Evolutionary conservation across 129 eudicot genomes (phyloP), one percentile per base, ranked within the genome.

Genomic region (Ambrosia trifida): DNA sequence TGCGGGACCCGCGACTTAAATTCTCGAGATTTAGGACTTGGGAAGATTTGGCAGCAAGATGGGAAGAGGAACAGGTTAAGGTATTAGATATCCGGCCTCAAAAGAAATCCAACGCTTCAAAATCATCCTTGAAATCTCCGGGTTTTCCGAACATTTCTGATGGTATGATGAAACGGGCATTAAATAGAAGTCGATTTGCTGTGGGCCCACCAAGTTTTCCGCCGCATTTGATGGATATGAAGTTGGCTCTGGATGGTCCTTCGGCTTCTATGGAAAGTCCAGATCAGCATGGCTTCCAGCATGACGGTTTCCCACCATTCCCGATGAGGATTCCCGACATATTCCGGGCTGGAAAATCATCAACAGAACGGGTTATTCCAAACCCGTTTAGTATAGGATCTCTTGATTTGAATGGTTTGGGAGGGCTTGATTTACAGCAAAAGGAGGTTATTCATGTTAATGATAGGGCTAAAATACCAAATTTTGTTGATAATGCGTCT

Each of bases 11-110:
- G 11, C 75, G 90, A 66, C 76, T 90, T 46, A 94, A 75, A 50
- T 94, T 94, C 61, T 84, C 94, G 0, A 90, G 85, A 64, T 90
- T 66, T 64, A 86, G 84, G 77, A 90, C 86, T 12, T 69, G 88
- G 3, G 87, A 86, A 60, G 99, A 94, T 16, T 76, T 94, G 76
- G 75, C 88, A 7, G 31, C 76, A 30, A 82, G 96, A 71, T 94
- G 99, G 99, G 97, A 90, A 46, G 96, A 83, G 73, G 99, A 94
- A 76, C 96, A 90, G 63, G 76, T 63, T 16, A 94, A 85, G 81
- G 81, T 90, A n/a, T 71, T 83, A 67, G 91, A 85, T 70, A 64
- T 61, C 52, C 80, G 78, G 2, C 54, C 70, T 38, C 78, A 77
- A 40, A 83, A 77, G 62, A 64, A 84, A 13, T 11, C 57, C 36